phyloP scores from a whole-genome alignment of 805 yeast genomes.

The Wickerhamomyces mucosus region DNA sequence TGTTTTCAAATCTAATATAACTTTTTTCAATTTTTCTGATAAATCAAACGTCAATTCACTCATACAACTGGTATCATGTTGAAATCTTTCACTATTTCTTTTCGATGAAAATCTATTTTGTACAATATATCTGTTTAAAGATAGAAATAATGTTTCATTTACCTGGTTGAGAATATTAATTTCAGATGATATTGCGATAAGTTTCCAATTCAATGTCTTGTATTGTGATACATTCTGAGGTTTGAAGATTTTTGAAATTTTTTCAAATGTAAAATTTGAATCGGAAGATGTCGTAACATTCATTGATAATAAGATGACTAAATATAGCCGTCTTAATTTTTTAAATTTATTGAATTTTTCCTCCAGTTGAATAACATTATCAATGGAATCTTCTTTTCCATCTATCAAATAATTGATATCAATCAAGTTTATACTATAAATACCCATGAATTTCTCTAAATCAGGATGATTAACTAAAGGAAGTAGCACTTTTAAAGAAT shows the following conservation, averaged over 20 bases:
- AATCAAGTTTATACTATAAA: constrained; percentile 28
- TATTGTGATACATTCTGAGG: no score
- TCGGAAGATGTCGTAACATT: no score
- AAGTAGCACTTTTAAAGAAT: constrained; percentile 19
- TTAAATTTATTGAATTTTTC: constrained; percentile 26
- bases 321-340: constrained; percentile 29
- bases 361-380: constrained; percentile 18
- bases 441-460: constrained; percentile 32
- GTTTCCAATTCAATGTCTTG: not conserved
- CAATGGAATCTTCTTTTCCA: not conserved
- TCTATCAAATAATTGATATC: constrained; percentile 20
- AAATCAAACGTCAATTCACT: no score
- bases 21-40: no score
- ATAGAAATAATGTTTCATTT: no score
- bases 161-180: not conserved
- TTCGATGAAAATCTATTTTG: no score
- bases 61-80: no score
- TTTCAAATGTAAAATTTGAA: no score
- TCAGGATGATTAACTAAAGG: constrained; percentile 23
- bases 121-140: no score
- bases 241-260: no score
- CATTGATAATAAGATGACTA: constrained; percentile 32
- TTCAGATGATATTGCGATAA: not conserved
- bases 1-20: no score
- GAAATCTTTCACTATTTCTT: no score